Percentiles rank a stretch among this genome's conserved stretches.
Evolutionary conservation across 1,139 yeast species (phyloP).

Genomic region (Kurtzmaniella quercitrusa): DNA sequence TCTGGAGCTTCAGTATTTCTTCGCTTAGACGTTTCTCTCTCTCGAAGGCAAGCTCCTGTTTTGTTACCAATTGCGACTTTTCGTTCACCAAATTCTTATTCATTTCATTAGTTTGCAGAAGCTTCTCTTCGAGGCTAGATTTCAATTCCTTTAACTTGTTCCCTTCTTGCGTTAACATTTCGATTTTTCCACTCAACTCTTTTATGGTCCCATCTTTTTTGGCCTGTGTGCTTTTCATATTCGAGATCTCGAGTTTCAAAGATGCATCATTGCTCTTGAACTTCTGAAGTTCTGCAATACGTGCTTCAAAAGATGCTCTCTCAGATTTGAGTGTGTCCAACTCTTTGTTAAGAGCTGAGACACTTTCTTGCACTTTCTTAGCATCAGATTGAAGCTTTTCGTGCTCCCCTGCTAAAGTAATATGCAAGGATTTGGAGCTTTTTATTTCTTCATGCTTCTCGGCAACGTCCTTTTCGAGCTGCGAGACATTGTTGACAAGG

Average conservation of each 20-base stretch:
- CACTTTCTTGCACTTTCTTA: background rate
- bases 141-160: slow-evolving; percentile 33
- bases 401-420: background rate
- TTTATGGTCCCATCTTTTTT: slow-evolving; percentile 50
- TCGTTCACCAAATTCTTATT: slow-evolving; percentile 32
- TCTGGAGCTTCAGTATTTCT: slow-evolving; percentile 36
- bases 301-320: slow-evolving; percentile 21
- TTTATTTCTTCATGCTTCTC: slow-evolving; percentile 1
- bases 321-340: slow-evolving; percentile 20
- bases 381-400: background rate
- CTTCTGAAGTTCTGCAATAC: slow-evolving; percentile 29
- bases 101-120: slow-evolving; percentile 35
- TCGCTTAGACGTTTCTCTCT: slow-evolving; percentile 29
- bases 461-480: background rate
- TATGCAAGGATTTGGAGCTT: background rate
- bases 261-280: slow-evolving; percentile 37
- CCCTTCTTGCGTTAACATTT: slow-evolving; percentile 32
- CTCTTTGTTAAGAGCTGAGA: slow-evolving; percentile 16
- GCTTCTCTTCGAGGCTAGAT: slow-evolving; percentile 41
- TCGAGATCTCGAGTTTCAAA: slow-evolving; percentile 38
- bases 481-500: background rate
- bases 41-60: slow-evolving; percentile 36
- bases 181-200: slow-evolving; percentile 37
- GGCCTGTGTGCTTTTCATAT: slow-evolving; percentile 33
- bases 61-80: slow-evolving; percentile 36